Conservation (phyloP, 768 basidiomycete genomes). For the Amanita molliuscula region DNA sequence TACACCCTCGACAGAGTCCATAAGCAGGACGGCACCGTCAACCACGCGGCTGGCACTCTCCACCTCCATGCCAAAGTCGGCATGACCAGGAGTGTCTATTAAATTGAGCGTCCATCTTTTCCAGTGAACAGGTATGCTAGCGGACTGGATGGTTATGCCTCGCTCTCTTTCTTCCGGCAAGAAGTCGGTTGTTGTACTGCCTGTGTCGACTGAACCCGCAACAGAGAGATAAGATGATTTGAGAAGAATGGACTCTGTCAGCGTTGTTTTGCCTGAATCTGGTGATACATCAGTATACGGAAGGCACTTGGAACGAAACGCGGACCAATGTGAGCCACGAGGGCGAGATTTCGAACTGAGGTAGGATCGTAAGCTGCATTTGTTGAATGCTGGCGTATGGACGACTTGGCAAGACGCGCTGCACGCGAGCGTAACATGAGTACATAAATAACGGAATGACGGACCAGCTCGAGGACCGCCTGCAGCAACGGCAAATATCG, state of each 20-base stretch:
- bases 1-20: slow-evolving; percentile 88
- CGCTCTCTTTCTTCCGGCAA: slow-evolving; percentile 83
- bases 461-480: not conserved
- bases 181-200: slow-evolving; percentile 87
- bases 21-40: slow-evolving; percentile 80
- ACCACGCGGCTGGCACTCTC: slow-evolving; percentile 87
- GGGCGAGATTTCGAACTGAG: slow-evolving; percentile 65
- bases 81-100: slow-evolving; percentile 87
- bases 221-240: slow-evolving; percentile 61
- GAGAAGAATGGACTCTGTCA: slow-evolving; percentile 80
- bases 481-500: slow-evolving; percentile 23
- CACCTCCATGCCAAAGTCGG: slow-evolving; percentile 96
- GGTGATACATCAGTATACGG: not conserved
- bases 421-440: slow-evolving; percentile 10
- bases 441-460: not conserved
- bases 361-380: slow-evolving; percentile 24
- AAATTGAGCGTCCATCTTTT: slow-evolving; percentile 79
- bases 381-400: slow-evolving; percentile 20
- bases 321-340: slow-evolving; percentile 85
- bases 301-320: slow-evolving; percentile 5
- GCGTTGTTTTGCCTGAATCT: slow-evolving; percentile 88
- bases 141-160: slow-evolving; percentile 88
- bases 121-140: slow-evolving; percentile 85
- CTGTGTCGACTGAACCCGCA: slow-evolving; percentile 80
- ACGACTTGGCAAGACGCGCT: slow-evolving; percentile 4